phyloP scores from a whole-genome alignment of 169 alveolate genomes.

The Plasmodium berghei region DNA sequence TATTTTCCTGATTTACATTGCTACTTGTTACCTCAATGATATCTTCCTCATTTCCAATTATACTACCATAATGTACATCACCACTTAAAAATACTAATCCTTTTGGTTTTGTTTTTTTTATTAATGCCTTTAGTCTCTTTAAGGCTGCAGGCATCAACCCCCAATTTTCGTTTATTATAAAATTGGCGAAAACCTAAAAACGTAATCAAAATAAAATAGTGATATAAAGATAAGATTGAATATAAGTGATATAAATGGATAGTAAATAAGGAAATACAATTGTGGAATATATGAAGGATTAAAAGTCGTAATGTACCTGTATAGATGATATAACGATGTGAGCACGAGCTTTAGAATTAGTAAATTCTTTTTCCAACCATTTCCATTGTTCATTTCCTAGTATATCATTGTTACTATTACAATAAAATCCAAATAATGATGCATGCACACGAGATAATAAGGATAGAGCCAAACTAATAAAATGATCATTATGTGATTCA shows the following conservation, averaged over 20 bases:
- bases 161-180: conserved; percentile 86
- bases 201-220: neutral
- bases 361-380: conserved; percentile 91
- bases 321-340: conserved; percentile 91
- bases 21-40: conserved; percentile 66
- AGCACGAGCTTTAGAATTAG: conserved; percentile 88
- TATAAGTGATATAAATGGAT: neutral
- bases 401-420: conserved; percentile 88
- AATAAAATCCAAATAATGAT: conserved; percentile 80
- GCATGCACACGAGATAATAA: conserved; percentile 64
- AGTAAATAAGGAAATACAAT: conserved; percentile 3
- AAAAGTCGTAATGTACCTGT: conserved; percentile 81
- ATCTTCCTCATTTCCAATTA: conserved; percentile 80
- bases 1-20: conserved; percentile 62
- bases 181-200: conserved; percentile 66
- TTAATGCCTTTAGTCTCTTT: conserved; percentile 79
- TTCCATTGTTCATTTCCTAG: conserved; percentile 92
- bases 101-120: conserved; percentile 85
- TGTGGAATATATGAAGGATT: neutral
- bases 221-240: neutral
- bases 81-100: conserved; percentile 89
- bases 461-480: conserved; percentile 19
- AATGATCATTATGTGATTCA: conserved; percentile 62
- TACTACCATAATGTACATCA: conserved; percentile 86
- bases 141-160: conserved; percentile 87